phyloP scores from a whole-genome alignment of 176 grass and related monocot species.

The Pharus latifolius region DNA sequence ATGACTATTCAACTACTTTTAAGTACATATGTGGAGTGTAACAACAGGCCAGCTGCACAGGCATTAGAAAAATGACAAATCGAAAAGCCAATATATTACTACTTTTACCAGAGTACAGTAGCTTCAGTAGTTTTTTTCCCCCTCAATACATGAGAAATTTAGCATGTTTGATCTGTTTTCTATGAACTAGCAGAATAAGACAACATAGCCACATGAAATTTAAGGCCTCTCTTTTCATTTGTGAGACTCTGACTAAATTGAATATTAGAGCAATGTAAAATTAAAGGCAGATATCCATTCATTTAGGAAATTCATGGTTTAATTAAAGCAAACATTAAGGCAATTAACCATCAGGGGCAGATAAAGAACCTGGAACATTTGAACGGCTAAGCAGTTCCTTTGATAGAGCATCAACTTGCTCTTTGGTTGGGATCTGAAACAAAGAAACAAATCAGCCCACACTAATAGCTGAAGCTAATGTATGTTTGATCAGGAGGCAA shows the following conservation, averaged over 20 bases:
- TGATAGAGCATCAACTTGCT: conserved; percentile 78
- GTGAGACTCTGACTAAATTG: not conserved
- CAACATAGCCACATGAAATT: not conserved
- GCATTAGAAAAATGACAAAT: not conserved
- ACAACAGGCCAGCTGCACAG: not conserved
- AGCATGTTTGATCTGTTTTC: not conserved
- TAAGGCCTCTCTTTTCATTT: not conserved
- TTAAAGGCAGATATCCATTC: not conserved
- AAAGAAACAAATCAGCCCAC: not conserved
- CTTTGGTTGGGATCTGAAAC: conserved; percentile 75
- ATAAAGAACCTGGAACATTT: conserved; percentile 66
- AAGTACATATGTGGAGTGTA: not conserved
- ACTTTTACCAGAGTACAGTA: not conserved
- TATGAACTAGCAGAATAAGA: not conserved
- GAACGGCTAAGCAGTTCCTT: conserved; percentile 62
- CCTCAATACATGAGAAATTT: not conserved
- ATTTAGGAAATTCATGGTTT: not conserved
- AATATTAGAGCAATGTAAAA: not conserved
- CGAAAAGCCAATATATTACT: not conserved
- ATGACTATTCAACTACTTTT: not conserved
- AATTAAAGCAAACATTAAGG: not conserved
- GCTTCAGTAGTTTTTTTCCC: not conserved
- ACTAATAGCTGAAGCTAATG: not conserved
- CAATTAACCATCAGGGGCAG: not conserved
- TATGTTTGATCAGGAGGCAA: not conserved